phyloP scores from a whole-genome alignment of 1,139 yeast genomes.

The Sugiyamaella castrensis region DNA sequence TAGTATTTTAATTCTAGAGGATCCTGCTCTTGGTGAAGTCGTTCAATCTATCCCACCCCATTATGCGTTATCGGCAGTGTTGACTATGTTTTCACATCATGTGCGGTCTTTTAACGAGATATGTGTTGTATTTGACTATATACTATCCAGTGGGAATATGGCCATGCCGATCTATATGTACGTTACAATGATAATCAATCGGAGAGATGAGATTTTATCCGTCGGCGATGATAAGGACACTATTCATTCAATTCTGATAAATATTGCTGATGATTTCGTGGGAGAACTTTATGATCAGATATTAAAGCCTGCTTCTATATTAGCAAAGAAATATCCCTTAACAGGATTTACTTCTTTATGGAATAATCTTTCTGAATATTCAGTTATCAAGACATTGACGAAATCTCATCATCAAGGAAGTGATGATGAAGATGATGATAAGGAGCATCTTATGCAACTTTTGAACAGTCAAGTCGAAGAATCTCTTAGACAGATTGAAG shows the following conservation, averaged over 20 bases:
- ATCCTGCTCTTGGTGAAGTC: constrained; percentile 49
- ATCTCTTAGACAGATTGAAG: not conserved
- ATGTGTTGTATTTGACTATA: constrained; percentile 60
- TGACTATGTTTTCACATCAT: constrained; percentile 81
- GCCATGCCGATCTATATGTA: constrained; percentile 52
- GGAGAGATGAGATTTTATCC: constrained; percentile 43
- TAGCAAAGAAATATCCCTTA: constrained; percentile 27
- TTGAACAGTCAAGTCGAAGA: constrained; percentile 16
- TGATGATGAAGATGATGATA: not conserved
- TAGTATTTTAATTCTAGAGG: constrained; percentile 50
- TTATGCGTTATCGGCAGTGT: constrained; percentile 68
- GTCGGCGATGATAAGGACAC: constrained; percentile 29
- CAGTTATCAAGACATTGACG: constrained; percentile 30
- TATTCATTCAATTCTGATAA: constrained; percentile 32
- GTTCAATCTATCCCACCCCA: constrained; percentile 51
- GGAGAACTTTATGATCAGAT: constrained; percentile 21
- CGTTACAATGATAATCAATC: constrained; percentile 48
- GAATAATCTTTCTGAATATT: constrained; percentile 28
- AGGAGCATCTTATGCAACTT: constrained; percentile 2
- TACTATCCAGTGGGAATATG: constrained; percentile 50
- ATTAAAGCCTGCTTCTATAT: constrained; percentile 20
- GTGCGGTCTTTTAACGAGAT: constrained; percentile 49
- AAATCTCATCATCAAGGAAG: too few species aligned
- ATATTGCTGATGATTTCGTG: constrained; percentile 25
- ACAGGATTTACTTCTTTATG: constrained; percentile 21